A percentile compares a stretch with the other conserved stretches of the same genome.
These are phyloP conservation scores for Lipomyces spencermartinsiae DNA, from an alignment of 805 yeast genomes.

Conservation along the genomic window DNA sequence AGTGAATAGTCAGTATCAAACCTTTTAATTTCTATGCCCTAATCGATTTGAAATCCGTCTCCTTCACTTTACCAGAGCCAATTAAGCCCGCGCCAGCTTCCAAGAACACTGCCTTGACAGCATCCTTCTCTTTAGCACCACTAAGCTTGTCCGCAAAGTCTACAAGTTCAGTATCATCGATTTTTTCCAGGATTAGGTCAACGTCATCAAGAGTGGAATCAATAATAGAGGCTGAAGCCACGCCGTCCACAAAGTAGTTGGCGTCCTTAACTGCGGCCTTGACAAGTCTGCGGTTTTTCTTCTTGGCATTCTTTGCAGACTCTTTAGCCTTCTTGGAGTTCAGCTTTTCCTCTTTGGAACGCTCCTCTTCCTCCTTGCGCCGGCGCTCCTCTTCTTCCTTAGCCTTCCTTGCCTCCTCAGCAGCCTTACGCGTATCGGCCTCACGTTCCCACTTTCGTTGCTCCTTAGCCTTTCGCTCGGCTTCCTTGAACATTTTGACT, in stretches of 20 bases:
- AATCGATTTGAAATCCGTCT: conserved; percentile 56
- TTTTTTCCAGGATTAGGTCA: conserved; percentile 75
- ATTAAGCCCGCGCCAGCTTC: conserved; percentile 62
- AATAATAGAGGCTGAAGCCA: conserved; percentile 62
- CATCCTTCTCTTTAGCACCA: conserved; percentile 58
- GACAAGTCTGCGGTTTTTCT: conserved; percentile 92
- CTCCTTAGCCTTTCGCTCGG: conserved; percentile 93
- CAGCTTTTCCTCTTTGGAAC: conserved; percentile 67
- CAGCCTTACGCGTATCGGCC: conserved; percentile 96
- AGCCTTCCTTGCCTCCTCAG: conserved; percentile 85
- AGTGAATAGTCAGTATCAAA: not conserved
- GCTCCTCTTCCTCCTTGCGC: conserved; percentile 74
- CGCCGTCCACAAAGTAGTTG: conserved; percentile 74
- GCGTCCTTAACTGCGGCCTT: conserved; percentile 84
- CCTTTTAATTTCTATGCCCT: conserved; percentile 8
- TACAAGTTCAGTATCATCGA: conserved; percentile 79
- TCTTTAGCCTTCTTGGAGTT: conserved; percentile 94
- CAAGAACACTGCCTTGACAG: conserved; percentile 64
- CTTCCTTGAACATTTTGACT: conserved; percentile 89
- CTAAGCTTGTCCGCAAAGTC: conserved; percentile 73
- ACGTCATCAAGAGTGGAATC: conserved; percentile 63
- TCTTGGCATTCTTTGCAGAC: conserved; percentile 85
- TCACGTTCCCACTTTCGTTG: conserved; percentile 96
- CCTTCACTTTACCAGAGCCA: conserved; percentile 62
- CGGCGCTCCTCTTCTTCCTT: conserved; percentile 88